A percentile compares a stretch with the other conserved stretches of the same genome.
Evolutionary conservation across 768 basidiomycete species (phyloP).

Genomic region (Suillus subluteus): DNA sequence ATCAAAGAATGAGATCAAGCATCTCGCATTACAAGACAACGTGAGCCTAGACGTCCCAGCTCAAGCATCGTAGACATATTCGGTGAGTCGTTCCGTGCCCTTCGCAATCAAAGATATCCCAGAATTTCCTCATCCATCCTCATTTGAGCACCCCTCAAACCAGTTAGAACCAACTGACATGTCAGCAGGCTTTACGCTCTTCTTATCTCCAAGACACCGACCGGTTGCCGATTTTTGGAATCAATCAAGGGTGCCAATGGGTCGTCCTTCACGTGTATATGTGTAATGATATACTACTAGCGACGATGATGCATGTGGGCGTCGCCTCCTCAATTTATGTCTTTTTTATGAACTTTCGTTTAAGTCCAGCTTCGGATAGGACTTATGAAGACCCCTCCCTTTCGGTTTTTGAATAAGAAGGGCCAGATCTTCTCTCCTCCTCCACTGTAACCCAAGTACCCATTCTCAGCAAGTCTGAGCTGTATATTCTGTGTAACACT

Average conservation of each 20-base stretch:
- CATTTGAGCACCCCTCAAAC: conserved; percentile 16
- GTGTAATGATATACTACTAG: conserved; percentile 37
- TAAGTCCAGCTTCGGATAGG: conserved; percentile 24
- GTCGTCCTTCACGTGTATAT: conserved; percentile 32
- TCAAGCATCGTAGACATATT: conserved; percentile 5
- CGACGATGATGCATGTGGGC: conserved; percentile 31
- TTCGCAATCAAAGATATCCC: conserved; percentile 16
- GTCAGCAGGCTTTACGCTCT: conserved; percentile 27
- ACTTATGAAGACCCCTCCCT: conserved; percentile 20
- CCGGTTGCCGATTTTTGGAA: conserved; percentile 26
- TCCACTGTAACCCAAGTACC: conserved; percentile 15
- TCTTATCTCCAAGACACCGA: conserved; percentile 20
- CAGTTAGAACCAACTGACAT: conserved; percentile 20
- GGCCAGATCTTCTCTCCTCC: conserved; percentile 15
- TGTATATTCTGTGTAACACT: conserved; percentile 21
- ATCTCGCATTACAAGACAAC: conserved; percentile 25
- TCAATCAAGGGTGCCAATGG: conserved; percentile 33
- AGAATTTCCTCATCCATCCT: conserved; percentile 20
- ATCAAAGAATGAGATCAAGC: conserved; percentile 22
- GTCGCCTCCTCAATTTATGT: conserved; percentile 29
- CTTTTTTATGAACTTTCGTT: conserved; percentile 30
- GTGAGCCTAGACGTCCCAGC: conserved; percentile 9
- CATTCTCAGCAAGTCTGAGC: conserved; percentile 32
- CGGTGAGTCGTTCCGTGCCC: conserved; percentile 6
- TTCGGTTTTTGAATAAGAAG: conserved; percentile 35